These are phyloP conservation scores for Zea luxurians DNA, from an alignment of 176 grass and related monocot genomes.

Conservation along the genomic window DNA sequence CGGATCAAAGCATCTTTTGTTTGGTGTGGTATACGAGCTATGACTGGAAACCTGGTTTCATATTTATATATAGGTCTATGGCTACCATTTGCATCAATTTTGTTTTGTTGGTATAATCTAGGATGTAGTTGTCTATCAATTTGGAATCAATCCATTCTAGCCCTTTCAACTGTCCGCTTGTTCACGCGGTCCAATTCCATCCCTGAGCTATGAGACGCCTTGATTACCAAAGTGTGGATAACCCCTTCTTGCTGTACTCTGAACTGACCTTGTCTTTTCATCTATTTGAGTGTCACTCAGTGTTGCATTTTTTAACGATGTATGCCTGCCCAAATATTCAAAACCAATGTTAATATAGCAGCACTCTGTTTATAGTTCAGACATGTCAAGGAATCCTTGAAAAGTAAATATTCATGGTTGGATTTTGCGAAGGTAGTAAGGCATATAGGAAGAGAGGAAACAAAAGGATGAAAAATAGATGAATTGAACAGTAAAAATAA, in stretches of 20 bases:
- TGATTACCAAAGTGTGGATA: neutral
- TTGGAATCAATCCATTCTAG: neutral
- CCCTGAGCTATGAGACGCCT: neutral
- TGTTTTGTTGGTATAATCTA: neutral
- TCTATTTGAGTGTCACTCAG: neutral
- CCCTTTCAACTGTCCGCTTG: neutral
- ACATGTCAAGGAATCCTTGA: neutral
- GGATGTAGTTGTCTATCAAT: neutral
- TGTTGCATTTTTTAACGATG: conserved; percentile 2
- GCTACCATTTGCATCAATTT: conserved; percentile 12
- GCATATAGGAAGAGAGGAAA: neutral
- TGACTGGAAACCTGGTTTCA: neutral
- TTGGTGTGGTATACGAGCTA: neutral
- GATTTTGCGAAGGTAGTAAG: conserved; percentile 5
- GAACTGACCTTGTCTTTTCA: neutral
- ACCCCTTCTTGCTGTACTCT: conserved; percentile 7
- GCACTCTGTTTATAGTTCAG: conserved; percentile 27
- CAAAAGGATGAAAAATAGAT: neutral
- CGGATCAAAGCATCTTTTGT: neutral
- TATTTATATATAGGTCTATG: neutral
- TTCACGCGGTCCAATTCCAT: neutral
- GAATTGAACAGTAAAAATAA: conserved; percentile 26
- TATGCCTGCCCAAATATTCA: conserved; percentile 1
- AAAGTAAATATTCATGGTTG: conserved; percentile 1
- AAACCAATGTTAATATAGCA: conserved; percentile 15